Evolutionary conservation across 805 yeast genomes (phyloP), one percentile per base, ranked within the genome.

Genomic region (Starmerella apis): DNA sequence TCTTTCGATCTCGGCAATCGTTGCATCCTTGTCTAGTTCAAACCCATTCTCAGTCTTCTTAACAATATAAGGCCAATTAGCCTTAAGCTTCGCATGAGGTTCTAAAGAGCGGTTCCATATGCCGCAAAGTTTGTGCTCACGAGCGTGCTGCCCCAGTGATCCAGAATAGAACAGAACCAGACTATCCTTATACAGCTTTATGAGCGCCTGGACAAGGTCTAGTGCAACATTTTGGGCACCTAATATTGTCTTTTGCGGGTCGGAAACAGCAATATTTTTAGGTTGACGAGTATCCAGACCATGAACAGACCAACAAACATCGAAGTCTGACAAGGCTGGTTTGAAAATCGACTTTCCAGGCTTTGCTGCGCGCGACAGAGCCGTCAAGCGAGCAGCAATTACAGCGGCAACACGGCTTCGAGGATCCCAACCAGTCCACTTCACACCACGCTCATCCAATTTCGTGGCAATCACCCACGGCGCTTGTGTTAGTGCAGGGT

Each of bases 301-400:
- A 56, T 74, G 75, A 46, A 87, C 68, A 43, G 75, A 71, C 53
- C 92, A 73, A 13, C 80, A 80, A 57, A 92, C 79, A 62, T 90
- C 95, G 64, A 81, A 92, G 66, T 90, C 97, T 51, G 75, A 73
- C 48, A 83, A 69, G 0, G 94, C 86, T 1, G 97, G 88, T 0
- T 83, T 78, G 66, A 88, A 92, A 38, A 86, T 65, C 38, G 77
- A 63, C 39, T 73, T 75, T 30, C 83, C 45, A 10, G 56, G 51
- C 20, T 43, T 44, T 9, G 65, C 59, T 2, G 80, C 64, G 18
- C 74, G 72, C 1, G 96, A 77, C 53, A 92, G 73, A 0, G 94
- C 88, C 0, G 97, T 90, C 54, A 90, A 68, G 67, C 99, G 79
- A 11, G 88, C 75, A 4, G 95, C 87, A 50, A 88, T 80, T 8